These are phyloP conservation scores for Austroboletus niveus DNA, from an alignment of 1,284 basidiomycete genomes.

Conservation along the genomic window DNA sequence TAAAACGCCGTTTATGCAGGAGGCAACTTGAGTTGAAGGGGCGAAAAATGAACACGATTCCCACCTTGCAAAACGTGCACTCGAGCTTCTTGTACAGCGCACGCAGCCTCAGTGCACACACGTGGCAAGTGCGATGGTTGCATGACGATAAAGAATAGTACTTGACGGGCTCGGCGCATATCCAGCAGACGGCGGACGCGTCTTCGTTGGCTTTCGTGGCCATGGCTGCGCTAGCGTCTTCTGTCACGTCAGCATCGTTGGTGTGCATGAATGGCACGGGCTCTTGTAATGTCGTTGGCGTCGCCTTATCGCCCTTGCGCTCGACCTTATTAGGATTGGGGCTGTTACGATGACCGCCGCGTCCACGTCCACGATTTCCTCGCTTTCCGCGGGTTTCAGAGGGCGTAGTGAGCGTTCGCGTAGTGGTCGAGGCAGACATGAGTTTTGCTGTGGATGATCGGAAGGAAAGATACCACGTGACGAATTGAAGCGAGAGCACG, in stretches of 20 bases:
- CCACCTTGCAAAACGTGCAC: conserved; percentile 95
- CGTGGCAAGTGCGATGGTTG: conserved; percentile 91
- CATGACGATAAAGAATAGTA: conserved; percentile 89
- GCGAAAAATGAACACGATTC: conserved; percentile 11
- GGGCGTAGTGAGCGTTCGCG: conserved; percentile 4
- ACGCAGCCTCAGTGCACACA: conserved; percentile 88
- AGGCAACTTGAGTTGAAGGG: background rate
- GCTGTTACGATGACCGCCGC: conserved; percentile 12
- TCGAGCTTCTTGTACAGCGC: conserved; percentile 93
- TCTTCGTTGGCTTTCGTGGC: conserved; percentile 27
- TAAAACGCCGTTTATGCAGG: too few relatives aligned
- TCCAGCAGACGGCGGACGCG: conserved; percentile 73
- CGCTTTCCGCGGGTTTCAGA: conserved; percentile 10
- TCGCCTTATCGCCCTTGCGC: conserved; percentile 9
- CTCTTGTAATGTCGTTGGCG: background rate
- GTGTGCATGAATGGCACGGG: background rate
- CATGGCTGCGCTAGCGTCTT: background rate
- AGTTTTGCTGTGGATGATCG: background rate
- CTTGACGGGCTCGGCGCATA: conserved; percentile 93
- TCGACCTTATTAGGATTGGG: conserved; percentile 4
- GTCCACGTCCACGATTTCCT: conserved; percentile 21
- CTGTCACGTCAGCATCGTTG: too few relatives aligned
- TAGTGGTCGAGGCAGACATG: conserved; percentile 24
- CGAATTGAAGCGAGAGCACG: background rate
- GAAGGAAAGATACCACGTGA: conserved; percentile 11